These are phyloP conservation scores for Pseudoneurospora amorphoporcata DNA, from an alignment of 495 filamentous ascomycete genomes.

Conservation along the genomic window DNA sequence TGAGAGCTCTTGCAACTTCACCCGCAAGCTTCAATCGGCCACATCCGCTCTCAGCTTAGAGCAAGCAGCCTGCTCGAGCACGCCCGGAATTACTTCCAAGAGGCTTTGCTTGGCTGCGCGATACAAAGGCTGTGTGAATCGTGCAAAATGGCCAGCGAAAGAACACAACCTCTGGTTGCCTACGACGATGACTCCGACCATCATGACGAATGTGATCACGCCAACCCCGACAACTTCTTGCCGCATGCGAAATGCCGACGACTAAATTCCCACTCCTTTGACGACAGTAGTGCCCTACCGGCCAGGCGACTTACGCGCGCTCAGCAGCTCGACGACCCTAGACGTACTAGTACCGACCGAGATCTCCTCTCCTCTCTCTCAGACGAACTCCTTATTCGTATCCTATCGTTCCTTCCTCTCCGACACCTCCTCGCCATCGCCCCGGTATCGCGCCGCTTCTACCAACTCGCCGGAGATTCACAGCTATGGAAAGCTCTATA, in stretches of 20 bases:
- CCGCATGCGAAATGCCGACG: neutral
- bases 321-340: neutral
- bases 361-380: slow-evolving; percentile 54
- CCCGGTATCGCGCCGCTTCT: slow-evolving; percentile 70
- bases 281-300: too few relatives aligned
- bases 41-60: neutral
- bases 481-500: slow-evolving; percentile 89
- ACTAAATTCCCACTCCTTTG: neutral
- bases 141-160: neutral
- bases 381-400: slow-evolving; percentile 79
- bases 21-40: neutral
- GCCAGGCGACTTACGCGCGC: neutral
- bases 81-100: neutral
- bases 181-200: neutral
- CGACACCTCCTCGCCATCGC: slow-evolving; percentile 59
- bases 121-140: neutral
- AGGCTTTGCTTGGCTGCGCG: neutral
- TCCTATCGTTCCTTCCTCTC: slow-evolving; percentile 66
- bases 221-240: neutral
- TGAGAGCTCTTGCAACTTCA: neutral
- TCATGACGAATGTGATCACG: neutral
- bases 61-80: neutral
- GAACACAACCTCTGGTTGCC: neutral
- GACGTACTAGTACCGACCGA: neutral
- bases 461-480: slow-evolving; percentile 64